A percentile compares a stretch with the other conserved stretches of the same genome.
phyloP scores from a whole-genome alignment of 345 rosid species.

The Eucalyptus curtisii region DNA sequence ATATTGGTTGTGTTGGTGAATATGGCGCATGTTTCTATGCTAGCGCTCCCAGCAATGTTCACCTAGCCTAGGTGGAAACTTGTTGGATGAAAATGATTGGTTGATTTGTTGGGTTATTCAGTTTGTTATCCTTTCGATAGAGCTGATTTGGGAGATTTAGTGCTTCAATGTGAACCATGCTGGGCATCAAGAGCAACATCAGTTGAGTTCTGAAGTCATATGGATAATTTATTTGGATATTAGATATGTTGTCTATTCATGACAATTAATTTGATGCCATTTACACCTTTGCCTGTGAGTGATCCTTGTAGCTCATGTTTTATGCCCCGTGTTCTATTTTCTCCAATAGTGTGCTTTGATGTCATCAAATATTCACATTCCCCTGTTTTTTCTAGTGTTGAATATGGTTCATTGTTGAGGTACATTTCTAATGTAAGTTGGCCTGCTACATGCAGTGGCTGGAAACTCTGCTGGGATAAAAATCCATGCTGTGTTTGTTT shows the following conservation, averaged over 20 bases:
- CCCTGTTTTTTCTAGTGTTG: background rate
- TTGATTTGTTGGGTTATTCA: background rate
- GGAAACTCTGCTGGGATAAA: conserved; percentile 76
- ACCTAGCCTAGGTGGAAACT: background rate
- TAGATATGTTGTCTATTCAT: background rate
- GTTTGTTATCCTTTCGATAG: background rate
- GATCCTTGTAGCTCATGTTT: background rate
- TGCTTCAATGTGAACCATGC: background rate
- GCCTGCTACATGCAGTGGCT: conserved; percentile 50
- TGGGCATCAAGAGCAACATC: background rate
- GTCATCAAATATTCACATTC: background rate
- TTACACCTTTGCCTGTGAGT: background rate
- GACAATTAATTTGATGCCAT: background rate
- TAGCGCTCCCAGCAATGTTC: background rate
- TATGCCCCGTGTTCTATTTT: background rate
- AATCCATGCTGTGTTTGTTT: conserved; percentile 74
- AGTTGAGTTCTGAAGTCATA: background rate
- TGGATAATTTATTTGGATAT: background rate
- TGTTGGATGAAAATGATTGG: background rate
- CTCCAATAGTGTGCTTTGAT: background rate
- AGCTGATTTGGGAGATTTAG: background rate
- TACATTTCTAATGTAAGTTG: background rate
- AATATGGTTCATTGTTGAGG: background rate
- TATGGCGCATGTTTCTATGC: background rate
- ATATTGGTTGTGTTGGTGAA: background rate